Base-by-base conservation (phyloP, 1,284 basidiomycete species). In the Cryptococcus sp. region DNA sequence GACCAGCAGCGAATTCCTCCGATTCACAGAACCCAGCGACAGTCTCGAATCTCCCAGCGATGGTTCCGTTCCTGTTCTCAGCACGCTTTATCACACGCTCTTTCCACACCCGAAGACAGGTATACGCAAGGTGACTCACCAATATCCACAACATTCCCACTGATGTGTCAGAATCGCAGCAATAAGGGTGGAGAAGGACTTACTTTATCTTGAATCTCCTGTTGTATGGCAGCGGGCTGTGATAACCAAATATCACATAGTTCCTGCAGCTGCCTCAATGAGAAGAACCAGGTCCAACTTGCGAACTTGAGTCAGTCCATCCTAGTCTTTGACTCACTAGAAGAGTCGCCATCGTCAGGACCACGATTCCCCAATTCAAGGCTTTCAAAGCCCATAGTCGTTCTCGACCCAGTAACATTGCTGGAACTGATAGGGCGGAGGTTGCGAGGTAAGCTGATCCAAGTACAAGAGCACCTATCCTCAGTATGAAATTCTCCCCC, bases 81-180 rank as follows among this genome's bases (percentile, higher is more conserved):
- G 7, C 28, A 21, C 22, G 24, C 9, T 10, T 36, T 36, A 10
- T n/a, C 34, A 36, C 10, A 36, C 41, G 3, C 41, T 36, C 13
- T 19, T 45, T 45, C 31, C 36, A 25, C 11, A 13, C 7, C n/a
- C 4, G n/a, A 14, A 34, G 21, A 19, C 46, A 48, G 54, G 49
- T 23, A 3, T 32, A 22, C 7, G 42, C 23, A 32, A n/a, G 37
- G 7, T 14, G n/a, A 56, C 58, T 40, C 28, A 64, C 62, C 57
- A 76, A 72, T 89, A 92, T 10, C 89, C 89, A 62, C 89, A 92
- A 76, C 90, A 91, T 52, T 76, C 70, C 64, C 88, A 79, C 86
- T 88, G 54, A 16, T 34, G 10, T 34, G 9, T 34, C 32, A 9
- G 32, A 34, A 34, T 9, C n/a, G n/a, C n/a, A 34, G 32, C 9